These are phyloP conservation scores for Wickerhamiella cacticola DNA, from an alignment of 805 yeast species.

Conservation along the genomic window DNA sequence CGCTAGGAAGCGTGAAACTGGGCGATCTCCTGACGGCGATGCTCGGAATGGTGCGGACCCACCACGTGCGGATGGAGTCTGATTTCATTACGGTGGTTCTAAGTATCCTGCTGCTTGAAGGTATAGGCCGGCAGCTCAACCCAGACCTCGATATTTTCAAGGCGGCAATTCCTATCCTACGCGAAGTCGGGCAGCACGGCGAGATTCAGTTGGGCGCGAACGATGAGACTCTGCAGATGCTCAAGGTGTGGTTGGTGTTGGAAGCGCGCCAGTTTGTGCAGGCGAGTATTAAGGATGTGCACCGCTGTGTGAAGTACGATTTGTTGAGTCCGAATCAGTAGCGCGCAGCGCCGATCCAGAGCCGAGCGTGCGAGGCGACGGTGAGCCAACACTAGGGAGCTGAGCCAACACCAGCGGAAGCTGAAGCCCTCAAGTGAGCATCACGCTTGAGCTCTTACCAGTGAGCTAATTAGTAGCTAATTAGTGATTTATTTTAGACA, in stretches of 20 bases:
- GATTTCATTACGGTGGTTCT: slow-evolving; percentile 94
- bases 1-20: slow-evolving; percentile 80
- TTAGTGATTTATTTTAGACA: too few relatives aligned
- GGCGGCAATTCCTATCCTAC: slow-evolving; percentile 75
- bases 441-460: too few relatives aligned
- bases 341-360: background rate
- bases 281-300: slow-evolving; percentile 65
- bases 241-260: slow-evolving; percentile 80
- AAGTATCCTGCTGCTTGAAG: slow-evolving; percentile 82
- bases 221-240: slow-evolving; percentile 57
- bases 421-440: too few relatives aligned
- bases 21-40: slow-evolving; percentile 84
- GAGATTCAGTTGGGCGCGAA: slow-evolving; percentile 11
- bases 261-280: slow-evolving; percentile 79
- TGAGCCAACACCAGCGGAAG: too few relatives aligned
- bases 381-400: too few relatives aligned
- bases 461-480: too few relatives aligned
- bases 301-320: slow-evolving; percentile 47
- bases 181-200: slow-evolving; percentile 50
- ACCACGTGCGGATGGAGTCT: slow-evolving; percentile 96
- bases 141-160: slow-evolving; percentile 90
- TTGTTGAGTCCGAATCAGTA: slow-evolving; percentile 52
- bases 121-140: slow-evolving; percentile 88
- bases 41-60: slow-evolving; percentile 79
- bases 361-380: too few relatives aligned